Percentiles rank a stretch among this genome's conserved stretches.
Conservation (phyloP, 2,329 filamentous ascomycete species). For the Diaporthe helianthi region DNA sequence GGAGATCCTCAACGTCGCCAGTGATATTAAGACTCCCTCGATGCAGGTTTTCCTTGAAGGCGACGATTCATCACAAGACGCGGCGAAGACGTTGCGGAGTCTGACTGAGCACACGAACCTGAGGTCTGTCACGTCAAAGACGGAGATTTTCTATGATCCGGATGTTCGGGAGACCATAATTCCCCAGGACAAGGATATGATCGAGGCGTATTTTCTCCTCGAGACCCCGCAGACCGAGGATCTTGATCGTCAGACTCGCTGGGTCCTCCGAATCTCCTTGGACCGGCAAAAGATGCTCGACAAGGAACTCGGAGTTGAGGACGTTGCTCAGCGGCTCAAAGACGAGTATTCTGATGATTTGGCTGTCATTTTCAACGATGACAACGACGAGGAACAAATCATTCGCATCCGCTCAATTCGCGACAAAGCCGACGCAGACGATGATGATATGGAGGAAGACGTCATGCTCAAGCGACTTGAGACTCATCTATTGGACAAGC, state of each 20-base stretch:
- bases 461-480: conserved; percentile 92
- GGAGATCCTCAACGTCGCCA: conserved; percentile 97
- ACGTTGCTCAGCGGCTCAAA: conserved; percentile 90
- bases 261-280: conserved; percentile 91
- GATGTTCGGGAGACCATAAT: conserved; percentile 87
- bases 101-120: conserved; percentile 94
- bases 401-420: conserved; percentile 87
- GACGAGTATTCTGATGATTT: conserved; percentile 85
- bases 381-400: conserved; percentile 94
- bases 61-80: conserved; percentile 65
- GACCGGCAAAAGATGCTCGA: conserved; percentile 95
- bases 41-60: conserved; percentile 89
- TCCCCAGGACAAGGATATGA: conserved; percentile 87
- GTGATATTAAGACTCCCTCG: conserved; percentile 97
- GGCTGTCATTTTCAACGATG: conserved; percentile 95
- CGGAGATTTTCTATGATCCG: conserved; percentile 97
- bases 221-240: conserved; percentile 67
- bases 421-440: conserved; percentile 72
- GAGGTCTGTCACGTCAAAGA: conserved; percentile 87
- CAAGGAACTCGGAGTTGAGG: conserved; percentile 88
- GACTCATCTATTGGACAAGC: conserved; percentile 86
- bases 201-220: conserved; percentile 95
- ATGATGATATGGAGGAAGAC: conserved; percentile 77
- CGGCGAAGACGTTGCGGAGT: conserved; percentile 85
- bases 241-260: conserved; percentile 83